Base-by-base conservation (phyloP, 164 flowering plant species). In the Amborella trichopoda region DNA sequence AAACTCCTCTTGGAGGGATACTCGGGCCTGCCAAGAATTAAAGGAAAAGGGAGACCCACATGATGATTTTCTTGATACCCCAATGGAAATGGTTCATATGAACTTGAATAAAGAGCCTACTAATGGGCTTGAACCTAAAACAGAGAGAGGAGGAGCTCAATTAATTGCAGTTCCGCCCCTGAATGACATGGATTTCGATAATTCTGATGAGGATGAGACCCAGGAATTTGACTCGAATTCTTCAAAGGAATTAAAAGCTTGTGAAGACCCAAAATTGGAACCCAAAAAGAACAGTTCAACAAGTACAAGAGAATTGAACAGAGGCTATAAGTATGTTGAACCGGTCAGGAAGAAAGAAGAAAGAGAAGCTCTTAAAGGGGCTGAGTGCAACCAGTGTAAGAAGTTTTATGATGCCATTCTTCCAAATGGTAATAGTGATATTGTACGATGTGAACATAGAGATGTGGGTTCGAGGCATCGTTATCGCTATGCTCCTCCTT, bases 381-480 rank as follows among this genome's bases (percentile, higher is more conserved):
- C 81, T 28, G 90, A 91, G 49, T 87, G 98, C 78, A 87, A 76
- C 60, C 95, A 87, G 42, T 91, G 98, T 68, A 83, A 78, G 66
- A 91, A 91, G 53, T 91, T 86, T 57, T 86, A 83, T 53, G 98
- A 91, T 73, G 93, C 93, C 43, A 93, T 86, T 62, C 87, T 83
- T 50, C 76, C 76, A 4, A 24, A 44, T 27, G 55, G 60, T 19
- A 24, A 51, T 32, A 65, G 54, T 23, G 48, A 48, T 23, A 60
- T 50, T 39, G 23, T 68, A 5, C 84, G 83, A 3, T 91, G 96
- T 46, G 98, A 86, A 66, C 96, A 91, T 68, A 95, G 75, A 59
- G 94, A 81, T 34, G 95, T 94, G 26, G 90, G 83, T 50, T 91
- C 98, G 3, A 75, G 93, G 70, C 98, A 91, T 68, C 75, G 96